These are phyloP conservation scores for Lactarius sanguifluus DNA, from an alignment of 768 basidiomycete genomes.

Conservation along the genomic window DNA sequence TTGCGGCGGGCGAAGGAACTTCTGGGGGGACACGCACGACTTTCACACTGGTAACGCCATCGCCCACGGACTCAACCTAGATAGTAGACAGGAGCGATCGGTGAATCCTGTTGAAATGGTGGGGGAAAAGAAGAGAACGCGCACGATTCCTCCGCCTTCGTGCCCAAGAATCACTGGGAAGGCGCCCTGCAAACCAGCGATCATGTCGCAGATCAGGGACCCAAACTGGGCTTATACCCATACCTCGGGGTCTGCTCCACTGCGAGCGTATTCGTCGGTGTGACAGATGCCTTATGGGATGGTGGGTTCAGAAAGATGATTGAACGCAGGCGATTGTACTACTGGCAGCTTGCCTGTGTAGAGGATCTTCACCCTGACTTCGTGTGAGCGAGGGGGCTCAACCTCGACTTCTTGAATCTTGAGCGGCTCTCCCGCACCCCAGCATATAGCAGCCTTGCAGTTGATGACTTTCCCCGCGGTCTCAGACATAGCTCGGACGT, in stretches of 20 bases:
- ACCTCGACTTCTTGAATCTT: conserved; percentile 93
- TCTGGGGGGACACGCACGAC: conserved; percentile 41
- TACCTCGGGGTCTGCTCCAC: conserved; percentile 94
- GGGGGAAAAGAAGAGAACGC: conserved; percentile 34
- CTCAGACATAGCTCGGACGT: conserved; percentile 55
- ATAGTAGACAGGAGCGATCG: conserved; percentile 33
- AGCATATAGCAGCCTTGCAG: conserved; percentile 93
- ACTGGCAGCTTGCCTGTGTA: conserved; percentile 65
- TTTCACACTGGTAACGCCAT: conserved; percentile 82
- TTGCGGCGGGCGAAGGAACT: background rate
- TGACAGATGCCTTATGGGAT: conserved; percentile 80
- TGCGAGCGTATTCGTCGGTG: conserved; percentile 96
- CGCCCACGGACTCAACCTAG: conserved; percentile 96
- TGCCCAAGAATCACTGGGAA: conserved; percentile 95
- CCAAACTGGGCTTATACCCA: background rate
- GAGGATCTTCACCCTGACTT: conserved; percentile 92
- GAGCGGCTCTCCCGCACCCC: conserved; percentile 86
- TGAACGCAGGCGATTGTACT: background rate
- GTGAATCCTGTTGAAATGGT: background rate
- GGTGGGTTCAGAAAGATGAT: background rate
- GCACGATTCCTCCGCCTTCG: conserved; percentile 87
- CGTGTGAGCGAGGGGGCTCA: conserved; percentile 82
- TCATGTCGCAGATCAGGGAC: conserved; percentile 19
- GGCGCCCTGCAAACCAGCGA: conserved; percentile 52
- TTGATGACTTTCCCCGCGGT: conserved; percentile 77